These are phyloP conservation scores for Aspergillus novofumigatus DNA, from an alignment of 2,329 filamentous ascomycete genomes.

Conservation along the genomic window DNA sequence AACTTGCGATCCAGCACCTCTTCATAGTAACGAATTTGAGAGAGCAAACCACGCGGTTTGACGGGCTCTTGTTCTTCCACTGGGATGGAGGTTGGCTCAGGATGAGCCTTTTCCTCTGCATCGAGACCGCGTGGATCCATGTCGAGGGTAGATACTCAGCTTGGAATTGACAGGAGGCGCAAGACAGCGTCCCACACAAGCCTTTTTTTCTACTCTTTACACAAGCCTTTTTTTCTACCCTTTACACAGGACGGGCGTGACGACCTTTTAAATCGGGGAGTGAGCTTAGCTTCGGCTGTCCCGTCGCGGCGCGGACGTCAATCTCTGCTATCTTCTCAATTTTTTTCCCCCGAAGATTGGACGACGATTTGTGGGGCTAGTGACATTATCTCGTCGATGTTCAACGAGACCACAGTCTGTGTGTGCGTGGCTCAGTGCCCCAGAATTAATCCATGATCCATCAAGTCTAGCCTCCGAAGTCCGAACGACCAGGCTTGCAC, in stretches of 20 bases:
- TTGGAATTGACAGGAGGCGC: background rate
- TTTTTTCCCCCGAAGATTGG: background rate
- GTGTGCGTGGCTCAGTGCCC: background rate
- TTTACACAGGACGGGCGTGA: background rate
- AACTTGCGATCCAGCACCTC: constrained; percentile 44
- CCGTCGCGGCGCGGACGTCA: background rate
- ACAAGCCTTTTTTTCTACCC: background rate
- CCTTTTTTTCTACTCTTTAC: too few relatives aligned
- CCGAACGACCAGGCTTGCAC: background rate
- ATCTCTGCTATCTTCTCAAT: background rate
- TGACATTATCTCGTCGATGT: background rate
- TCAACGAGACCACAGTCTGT: background rate
- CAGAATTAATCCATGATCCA: background rate
- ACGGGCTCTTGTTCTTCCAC: constrained; percentile 11
- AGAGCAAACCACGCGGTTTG: constrained; percentile 15
- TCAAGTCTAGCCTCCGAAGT: background rate
- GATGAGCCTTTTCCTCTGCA: constrained; percentile 10
- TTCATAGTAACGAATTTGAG: constrained; percentile 38
- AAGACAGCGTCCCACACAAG: background rate
- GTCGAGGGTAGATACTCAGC: background rate
- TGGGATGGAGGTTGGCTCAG: constrained; percentile 9
- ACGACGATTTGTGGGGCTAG: background rate
- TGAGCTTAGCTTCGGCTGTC: background rate
- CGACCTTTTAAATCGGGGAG: background rate
- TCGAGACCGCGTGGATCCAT: constrained; percentile 9